Evolutionary conservation across 345 rosid genomes (phyloP).

Genomic region (Bruguiera parviflora): DNA sequence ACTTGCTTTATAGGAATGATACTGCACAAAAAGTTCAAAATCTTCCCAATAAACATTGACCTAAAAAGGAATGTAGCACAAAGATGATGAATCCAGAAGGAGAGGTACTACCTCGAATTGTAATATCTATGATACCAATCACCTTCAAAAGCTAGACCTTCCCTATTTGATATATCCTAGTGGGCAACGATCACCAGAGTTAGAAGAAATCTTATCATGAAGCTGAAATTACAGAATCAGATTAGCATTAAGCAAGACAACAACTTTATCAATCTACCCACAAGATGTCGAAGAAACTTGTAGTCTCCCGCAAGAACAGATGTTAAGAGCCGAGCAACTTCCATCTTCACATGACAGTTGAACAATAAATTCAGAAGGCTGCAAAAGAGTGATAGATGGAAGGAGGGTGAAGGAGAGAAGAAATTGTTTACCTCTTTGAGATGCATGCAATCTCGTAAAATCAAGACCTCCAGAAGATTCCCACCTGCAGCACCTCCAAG

Average conservation of each 20-base stretch:
- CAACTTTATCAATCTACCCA: slow-evolving; percentile 36
- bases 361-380: background rate
- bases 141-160: slow-evolving; percentile 57
- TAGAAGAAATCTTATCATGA: slow-evolving; percentile 2
- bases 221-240: background rate
- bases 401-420: background rate
- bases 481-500: slow-evolving; percentile 55
- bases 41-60: background rate
- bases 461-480: slow-evolving; percentile 57
- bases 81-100: slow-evolving; percentile 9
- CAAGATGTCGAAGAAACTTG: slow-evolving; percentile 59
- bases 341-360: slow-evolving; percentile 43
- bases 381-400: background rate
- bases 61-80: background rate
- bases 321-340: slow-evolving; percentile 59
- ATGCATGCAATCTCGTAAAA: slow-evolving; percentile 71
- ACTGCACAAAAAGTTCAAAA: slow-evolving; percentile 37
- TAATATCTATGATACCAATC: slow-evolving; percentile 57
- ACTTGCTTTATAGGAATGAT: slow-evolving; percentile 63
- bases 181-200: slow-evolving; percentile 13
- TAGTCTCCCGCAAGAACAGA: slow-evolving; percentile 66
- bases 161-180: slow-evolving; percentile 80
- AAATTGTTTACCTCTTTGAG: slow-evolving; percentile 56
- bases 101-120: slow-evolving; percentile 42
- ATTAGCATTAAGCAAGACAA: slow-evolving; percentile 4